Conservation (phyloP, 2,329 filamentous ascomycete genomes). For the Aspergillus luchuensis region DNA sequence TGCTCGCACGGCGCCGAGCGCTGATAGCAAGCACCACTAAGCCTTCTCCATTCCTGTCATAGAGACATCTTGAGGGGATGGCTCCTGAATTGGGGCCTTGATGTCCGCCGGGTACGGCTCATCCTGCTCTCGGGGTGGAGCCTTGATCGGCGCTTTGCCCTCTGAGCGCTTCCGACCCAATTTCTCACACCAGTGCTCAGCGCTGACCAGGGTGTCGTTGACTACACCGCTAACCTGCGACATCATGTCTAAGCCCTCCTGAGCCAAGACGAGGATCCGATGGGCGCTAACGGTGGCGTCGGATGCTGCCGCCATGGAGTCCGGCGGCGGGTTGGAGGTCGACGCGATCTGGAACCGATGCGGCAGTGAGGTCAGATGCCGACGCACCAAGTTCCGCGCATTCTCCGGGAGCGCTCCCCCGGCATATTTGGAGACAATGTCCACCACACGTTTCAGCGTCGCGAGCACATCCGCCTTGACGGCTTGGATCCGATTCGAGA, state of each 20-base stretch:
- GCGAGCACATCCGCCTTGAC: conserved; percentile 73
- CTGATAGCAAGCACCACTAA: conserved; percentile 15
- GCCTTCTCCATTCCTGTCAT: conserved; percentile 40
- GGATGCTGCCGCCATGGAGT: conserved; percentile 36
- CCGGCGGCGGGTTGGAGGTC: conserved; percentile 45
- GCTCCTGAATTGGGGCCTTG: conserved; percentile 28
- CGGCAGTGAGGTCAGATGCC: conserved; percentile 81
- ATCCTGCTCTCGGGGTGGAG: conserved; percentile 17
- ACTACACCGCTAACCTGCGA: conserved; percentile 84
- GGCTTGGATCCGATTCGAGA: conserved; percentile 61
- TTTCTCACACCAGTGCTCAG: conserved; percentile 86
- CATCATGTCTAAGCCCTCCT: conserved; percentile 93
- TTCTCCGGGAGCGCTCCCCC: conserved; percentile 91
- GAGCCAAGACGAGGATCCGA: conserved; percentile 79
- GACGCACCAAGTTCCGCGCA: conserved; percentile 76
- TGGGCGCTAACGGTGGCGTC: conserved; percentile 64
- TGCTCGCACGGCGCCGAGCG: too few relatives aligned
- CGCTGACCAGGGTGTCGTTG: conserved; percentile 84
- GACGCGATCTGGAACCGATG: conserved; percentile 77
- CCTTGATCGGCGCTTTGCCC: conserved; percentile 15
- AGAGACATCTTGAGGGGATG: conserved; percentile 32
- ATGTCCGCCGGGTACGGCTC: conserved; percentile 31
- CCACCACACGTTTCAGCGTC: conserved; percentile 77
- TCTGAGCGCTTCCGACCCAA: conserved; percentile 59
- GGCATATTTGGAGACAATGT: conserved; percentile 83